Conservation (phyloP, 352 stramenopile genomes). For the Pythium apleroticum region DNA sequence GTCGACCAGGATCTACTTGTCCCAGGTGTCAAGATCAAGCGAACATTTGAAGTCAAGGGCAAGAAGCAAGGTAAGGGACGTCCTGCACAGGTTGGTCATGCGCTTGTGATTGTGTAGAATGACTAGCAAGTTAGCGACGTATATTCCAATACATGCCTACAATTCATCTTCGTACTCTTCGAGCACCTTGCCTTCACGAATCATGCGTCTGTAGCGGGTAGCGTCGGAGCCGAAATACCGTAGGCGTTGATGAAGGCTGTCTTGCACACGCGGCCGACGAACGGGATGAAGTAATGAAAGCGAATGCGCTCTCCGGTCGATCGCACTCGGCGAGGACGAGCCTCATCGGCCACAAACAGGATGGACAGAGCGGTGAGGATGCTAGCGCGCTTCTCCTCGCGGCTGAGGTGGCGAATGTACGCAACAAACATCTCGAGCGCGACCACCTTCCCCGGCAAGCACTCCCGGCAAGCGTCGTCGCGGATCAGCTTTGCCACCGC, state of each 20-base stretch:
- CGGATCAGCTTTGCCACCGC: not conserved
- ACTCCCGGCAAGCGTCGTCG: not conserved
- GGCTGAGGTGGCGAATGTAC: not conserved
- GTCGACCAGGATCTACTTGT: not conserved
- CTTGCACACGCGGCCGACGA: slow-evolving; percentile 20
- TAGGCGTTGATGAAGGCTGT: slow-evolving; percentile 10
- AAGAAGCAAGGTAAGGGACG: slow-evolving; percentile 1
- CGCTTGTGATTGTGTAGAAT: too few species aligned
- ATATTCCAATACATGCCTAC: slow-evolving; percentile 6
- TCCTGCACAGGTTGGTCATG: slow-evolving; percentile 1
- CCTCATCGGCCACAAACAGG: slow-evolving; percentile 4
- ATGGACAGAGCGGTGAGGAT: slow-evolving; percentile 9
- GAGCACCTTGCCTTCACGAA: not conserved
- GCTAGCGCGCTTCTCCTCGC: slow-evolving; percentile 1
- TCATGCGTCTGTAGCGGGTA: slow-evolving; percentile 8
- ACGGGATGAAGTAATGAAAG: slow-evolving; percentile 16
- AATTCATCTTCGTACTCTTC: slow-evolving; percentile 12
- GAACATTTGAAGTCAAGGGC: slow-evolving; percentile 8
- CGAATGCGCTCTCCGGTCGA: slow-evolving; percentile 4
- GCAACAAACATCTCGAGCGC: slow-evolving; percentile 7
- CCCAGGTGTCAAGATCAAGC: slow-evolving; percentile 1
- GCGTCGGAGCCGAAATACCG: not conserved
- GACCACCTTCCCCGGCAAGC: not conserved
- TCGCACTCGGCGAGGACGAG: not conserved
- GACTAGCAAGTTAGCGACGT: too few species aligned